Evolutionary conservation across 2,329 filamentous ascomycete genomes (phyloP), one percentile per base, ranked within the genome.

Genomic region (Curvularia hawaiiensis): DNA sequence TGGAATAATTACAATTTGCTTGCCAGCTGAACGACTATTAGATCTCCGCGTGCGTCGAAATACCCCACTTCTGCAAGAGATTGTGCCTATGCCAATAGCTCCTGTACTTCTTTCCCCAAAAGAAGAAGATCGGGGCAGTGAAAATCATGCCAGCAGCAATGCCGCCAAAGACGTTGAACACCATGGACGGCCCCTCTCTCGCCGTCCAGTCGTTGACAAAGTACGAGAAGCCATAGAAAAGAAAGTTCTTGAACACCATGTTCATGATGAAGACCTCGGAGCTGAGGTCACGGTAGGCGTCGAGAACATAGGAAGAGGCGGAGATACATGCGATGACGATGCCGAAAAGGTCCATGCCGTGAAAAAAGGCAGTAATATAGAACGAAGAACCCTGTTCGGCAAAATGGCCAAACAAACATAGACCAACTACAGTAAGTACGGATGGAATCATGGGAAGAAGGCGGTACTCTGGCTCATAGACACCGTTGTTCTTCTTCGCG

Each of bases 381-480:
- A 31, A 65, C 8, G 58, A 63, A 9, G 41, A 20, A 30, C 63
- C 62, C 30, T 67, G 48, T 28, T 73, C 58, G 12, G 66, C 69
- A 50, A 73, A 65, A 46, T 74, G 66, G 3, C 79, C 77, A 53
- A 78, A 80, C 2, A 75, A 69, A 55, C 76, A 76, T 47, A 79
- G 73, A 20, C 76, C 76, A 16, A 75, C 67, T 10, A 75, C 74
- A 5, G 72, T 68, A 1, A 73, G 45, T 3, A 79, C 61, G 0
- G 71, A 66, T 14, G 73, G 70, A 3, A 77, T 63, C 62, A 66
- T 65, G 28, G 52, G 60, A 6, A 80, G 71, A 9, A 82, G 73
- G 10, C 82, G 78, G 62, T 83, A 84, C 63, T 84, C 82, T 5
- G 82, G 83, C 64, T 84, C 82, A 67, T 84, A 84, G 47, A 83